Percentiles rank a stretch among this genome's conserved stretches.
Evolutionary conservation across 2,329 filamentous ascomycete genomes (phyloP).

Genomic region (Talaromyces sp.): DNA sequence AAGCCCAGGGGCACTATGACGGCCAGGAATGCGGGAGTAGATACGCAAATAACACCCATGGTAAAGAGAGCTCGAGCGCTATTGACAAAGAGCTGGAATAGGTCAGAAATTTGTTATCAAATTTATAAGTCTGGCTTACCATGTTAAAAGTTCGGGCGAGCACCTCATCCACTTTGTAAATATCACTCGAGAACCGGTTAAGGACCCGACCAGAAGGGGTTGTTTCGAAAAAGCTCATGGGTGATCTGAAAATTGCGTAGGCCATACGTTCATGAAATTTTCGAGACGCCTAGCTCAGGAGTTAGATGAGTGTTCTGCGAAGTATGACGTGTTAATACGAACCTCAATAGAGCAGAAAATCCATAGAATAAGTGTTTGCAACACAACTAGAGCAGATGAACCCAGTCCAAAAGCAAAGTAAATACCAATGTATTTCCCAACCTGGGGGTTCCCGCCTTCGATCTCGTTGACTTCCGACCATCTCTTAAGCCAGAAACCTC

Average conservation of each 20-base stretch:
- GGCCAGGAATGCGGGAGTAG: constrained; percentile 73
- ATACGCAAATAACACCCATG: constrained; percentile 73
- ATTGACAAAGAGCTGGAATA: constrained; percentile 62
- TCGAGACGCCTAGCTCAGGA: constrained; percentile 64
- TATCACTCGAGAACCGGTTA: constrained; percentile 69
- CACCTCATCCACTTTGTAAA: constrained; percentile 75
- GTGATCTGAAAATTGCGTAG: constrained; percentile 91
- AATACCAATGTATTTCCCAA: constrained; percentile 88
- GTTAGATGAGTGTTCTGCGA: constrained; percentile 7
- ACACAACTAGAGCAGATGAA: constrained; percentile 73
- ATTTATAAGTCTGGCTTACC: constrained; percentile 42
- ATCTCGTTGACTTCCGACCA: constrained; percentile 79
- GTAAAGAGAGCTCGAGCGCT: constrained; percentile 73
- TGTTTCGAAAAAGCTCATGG: constrained; percentile 98
- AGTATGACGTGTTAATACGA: constrained; percentile 23
- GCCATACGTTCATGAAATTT: constrained; percentile 98
- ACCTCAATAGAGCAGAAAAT: constrained; percentile 99
- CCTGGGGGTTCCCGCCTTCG: constrained; percentile 62
- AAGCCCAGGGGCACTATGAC: constrained; percentile 75
- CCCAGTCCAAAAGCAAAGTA: constrained; percentile 95
- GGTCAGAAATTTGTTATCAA: constrained; percentile 13
- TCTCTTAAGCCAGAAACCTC: constrained; percentile 86
- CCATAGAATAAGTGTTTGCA: constrained; percentile 94
- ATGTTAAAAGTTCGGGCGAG: constrained; percentile 97
- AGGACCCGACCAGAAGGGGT: constrained; percentile 94